Evolutionary conservation across 2,329 filamentous ascomycete genomes (phyloP).

Genomic region (Hypomyces perniciosus): DNA sequence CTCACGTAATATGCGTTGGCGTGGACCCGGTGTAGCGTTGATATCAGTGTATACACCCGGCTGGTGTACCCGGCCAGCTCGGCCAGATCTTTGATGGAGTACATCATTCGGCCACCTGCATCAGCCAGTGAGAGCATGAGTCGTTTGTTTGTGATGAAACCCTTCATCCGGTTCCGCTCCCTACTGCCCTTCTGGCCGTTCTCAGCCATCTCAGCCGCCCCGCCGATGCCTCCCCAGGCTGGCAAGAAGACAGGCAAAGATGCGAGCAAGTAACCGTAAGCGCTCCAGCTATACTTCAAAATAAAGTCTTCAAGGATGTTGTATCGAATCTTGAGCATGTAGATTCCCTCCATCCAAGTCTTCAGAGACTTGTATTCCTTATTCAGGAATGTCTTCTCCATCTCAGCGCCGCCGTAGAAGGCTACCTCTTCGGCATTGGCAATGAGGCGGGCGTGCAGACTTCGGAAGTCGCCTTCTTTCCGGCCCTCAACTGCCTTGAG

Average conservation of each 20-base stretch:
- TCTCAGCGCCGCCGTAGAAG: constrained; percentile 92
- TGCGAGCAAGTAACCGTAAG: constrained; percentile 90
- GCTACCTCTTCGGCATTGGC: constrained; percentile 97
- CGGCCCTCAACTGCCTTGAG: constrained; percentile 93
- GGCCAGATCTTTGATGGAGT: constrained; percentile 95
- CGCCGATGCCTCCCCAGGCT: constrained; percentile 82
- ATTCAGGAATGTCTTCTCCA: constrained; percentile 89
- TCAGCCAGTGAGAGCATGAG: constrained; percentile 97
- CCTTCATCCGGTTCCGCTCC: constrained; percentile 87
- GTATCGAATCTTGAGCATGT: constrained; percentile 95
- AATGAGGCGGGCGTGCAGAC: constrained; percentile 83
- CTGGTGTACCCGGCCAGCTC: constrained; percentile 95
- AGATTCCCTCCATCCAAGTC: constrained; percentile 97
- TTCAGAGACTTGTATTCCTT: constrained; percentile 89
- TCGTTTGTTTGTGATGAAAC: constrained; percentile 98
- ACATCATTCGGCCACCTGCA: constrained; percentile 98
- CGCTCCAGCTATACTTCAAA: constrained; percentile 97
- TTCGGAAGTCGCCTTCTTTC: constrained; percentile 91
- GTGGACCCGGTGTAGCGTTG: constrained; percentile 88
- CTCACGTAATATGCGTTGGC: constrained; percentile 77
- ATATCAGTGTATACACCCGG: constrained; percentile 90
- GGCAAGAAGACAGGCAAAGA: constrained; percentile 92
- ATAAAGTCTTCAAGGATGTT: constrained; percentile 99
- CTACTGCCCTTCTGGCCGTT: constrained; percentile 47
- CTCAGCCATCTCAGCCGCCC: constrained; percentile 59